Conservation (phyloP, 257 asterid genomes). For the Plantago ovata region DNA sequence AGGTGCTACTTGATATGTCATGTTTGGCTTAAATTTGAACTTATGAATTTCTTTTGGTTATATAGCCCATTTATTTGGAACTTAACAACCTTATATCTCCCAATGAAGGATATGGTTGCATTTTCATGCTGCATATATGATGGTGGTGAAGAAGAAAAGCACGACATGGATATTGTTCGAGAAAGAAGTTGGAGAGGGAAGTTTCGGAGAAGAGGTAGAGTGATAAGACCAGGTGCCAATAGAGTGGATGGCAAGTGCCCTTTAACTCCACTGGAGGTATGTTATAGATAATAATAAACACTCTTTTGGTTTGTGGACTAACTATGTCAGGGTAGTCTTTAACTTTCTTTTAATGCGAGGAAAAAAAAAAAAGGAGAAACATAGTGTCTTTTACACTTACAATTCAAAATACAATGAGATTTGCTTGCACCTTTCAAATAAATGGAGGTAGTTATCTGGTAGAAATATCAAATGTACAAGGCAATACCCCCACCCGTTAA, state of each 20-base stretch:
- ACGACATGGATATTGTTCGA: constrained; percentile 91
- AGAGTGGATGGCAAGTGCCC: constrained; percentile 97
- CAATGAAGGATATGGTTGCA: constrained; percentile 94
- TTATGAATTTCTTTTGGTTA: constrained; percentile 1
- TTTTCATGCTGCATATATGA: constrained; percentile 94
- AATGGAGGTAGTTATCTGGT: too few species aligned
- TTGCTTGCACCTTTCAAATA: too few species aligned
- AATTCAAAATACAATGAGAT: too few species aligned
- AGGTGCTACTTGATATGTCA: constrained; percentile 42
- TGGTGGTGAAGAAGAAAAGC: constrained; percentile 95
- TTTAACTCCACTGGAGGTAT: constrained; percentile 93
- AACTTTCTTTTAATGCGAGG: neutral
- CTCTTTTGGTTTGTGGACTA: neutral
- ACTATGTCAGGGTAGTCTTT: neutral
- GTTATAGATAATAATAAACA: constrained; percentile 4
- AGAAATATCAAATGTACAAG: too few species aligned
- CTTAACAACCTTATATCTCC: constrained; percentile 6
- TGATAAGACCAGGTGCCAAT: constrained; percentile 91
- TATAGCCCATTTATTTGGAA: neutral
- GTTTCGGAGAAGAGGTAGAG: constrained; percentile 84
- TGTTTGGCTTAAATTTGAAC: neutral
- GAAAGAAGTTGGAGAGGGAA: constrained; percentile 99
- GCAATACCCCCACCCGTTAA: too few species aligned
- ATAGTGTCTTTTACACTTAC: too few species aligned
- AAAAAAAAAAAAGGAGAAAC: too few species aligned